Evolutionary conservation across 352 stramenopile species (phyloP), one percentile per base, ranked within the genome.

Genomic region (Pythium dissimile): DNA sequence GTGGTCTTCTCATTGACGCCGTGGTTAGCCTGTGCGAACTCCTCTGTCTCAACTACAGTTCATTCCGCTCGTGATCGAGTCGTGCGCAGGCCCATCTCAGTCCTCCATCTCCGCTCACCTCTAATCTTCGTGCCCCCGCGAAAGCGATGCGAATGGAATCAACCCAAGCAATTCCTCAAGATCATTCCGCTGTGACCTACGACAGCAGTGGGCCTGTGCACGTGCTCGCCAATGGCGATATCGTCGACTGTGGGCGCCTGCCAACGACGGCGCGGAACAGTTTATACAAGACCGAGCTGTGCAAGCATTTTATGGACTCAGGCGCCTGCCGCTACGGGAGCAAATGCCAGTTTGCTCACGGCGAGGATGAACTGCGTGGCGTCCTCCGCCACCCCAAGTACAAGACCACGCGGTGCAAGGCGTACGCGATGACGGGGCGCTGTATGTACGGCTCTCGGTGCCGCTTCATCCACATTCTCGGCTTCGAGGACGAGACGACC

Each of bases 261-360:
- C 82, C 84, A 12, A 80, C 80, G 66, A 89, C 76, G 0, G 84
- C 84, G 20, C 80, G 84, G 63, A 91, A 96, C 71, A 92, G 88
- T 35, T 64, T 96, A 2, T 96, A 96, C 81, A 96, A 96, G 77
- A 96, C 88, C 8, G 88, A 96, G 72, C 72, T 96, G 6, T 96
- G 88, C 72, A 93, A 94, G 62, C 88, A 94, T 51, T 96, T 84
- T 55, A 88, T 76, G 27, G 84, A 94, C 44, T 93, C 83, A 11
- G 85, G 86, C n/a, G 83, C 72, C 35, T 96, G 88, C 38, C 82
- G 86, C 45, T 96, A 96, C 63, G 86, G 80, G 8, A 75, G 71
- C 69, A 94, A 94, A 67, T 96, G 88, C 73, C 88, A 95, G 64
- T 96, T 96, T 60, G 88, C 88, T 5, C 88, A 96, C 59, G 88